Base-by-base conservation (phyloP, 768 basidiomycete genomes). In the Pleurotus tuber-regium region DNA sequence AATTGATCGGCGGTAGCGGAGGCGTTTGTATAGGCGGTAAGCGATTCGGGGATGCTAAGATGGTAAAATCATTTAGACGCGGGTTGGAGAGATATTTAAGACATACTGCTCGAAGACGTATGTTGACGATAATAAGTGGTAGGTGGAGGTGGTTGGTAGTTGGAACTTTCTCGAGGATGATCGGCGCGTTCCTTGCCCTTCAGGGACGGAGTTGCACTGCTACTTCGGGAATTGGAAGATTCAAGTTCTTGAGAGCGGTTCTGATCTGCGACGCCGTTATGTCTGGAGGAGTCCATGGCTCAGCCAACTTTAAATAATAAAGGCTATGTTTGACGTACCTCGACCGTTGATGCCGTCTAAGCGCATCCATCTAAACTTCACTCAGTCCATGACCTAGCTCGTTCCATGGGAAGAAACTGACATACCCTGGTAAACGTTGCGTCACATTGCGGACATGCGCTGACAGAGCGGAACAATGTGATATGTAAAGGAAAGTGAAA, bases 321-420 rank as follows among this genome's bases (percentile, higher is more conserved):
- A n/a, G n/a, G n/a, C n/a, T 30, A 50, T 53, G 49, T 35, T 56
- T 36, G 43, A 60, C 74, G 55, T 55, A 86, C 87, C 87, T 80
- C 55, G 88, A 88, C 60, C 87, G 87, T 68, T 89, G 85, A 63
- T 90, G 88, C 60, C 88, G 75, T 38, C 84, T 75, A n/a, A 88
- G 73, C 16, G 88, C 88, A 66, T 90, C 88, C n/a, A 86, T 85
- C 88, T 90, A 56, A 41, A 39, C 49, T 29, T 58, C 41, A 54
- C 30, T 47, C 23, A 18, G 16, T 47, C 30, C 30, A 19, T 21
- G 14, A 33, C 33, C n/a, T 19, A 10, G 18, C n/a, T 16, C 10
- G 31, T 31, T 29, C 10, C 29, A 47, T 23, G 46, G 19, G 44
- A 38, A 48, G 24, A 43, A 57, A 39, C 29, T 36, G 33, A 79